Conservation (phyloP, 345 rosid genomes). For the Moricandia moricandioides region DNA sequence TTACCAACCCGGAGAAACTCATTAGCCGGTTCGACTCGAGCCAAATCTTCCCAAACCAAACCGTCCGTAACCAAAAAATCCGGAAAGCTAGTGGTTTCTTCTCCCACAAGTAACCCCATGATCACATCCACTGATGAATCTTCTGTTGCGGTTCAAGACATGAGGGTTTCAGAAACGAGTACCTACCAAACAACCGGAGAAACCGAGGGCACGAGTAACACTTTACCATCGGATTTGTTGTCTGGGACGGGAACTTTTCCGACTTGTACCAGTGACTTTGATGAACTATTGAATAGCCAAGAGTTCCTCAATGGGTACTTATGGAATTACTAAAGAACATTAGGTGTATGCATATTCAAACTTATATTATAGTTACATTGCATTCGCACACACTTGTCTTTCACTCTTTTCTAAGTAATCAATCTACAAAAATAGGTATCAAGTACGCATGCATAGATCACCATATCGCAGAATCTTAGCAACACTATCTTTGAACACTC, state of each 20-base stretch:
- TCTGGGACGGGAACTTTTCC: constrained; percentile 27
- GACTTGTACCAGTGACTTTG: constrained; percentile 20
- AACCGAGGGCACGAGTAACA: constrained; percentile 14
- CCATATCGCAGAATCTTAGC: too few relatives aligned
- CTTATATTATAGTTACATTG: not conserved
- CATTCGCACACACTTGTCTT: too few relatives aligned
- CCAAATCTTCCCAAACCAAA: constrained; percentile 38
- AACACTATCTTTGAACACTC: too few relatives aligned
- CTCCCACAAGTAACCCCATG: constrained; percentile 35
- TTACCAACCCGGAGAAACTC: constrained; percentile 63
- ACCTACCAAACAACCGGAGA: constrained; percentile 25
- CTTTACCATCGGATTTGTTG: constrained; percentile 31
- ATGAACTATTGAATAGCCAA: constrained; percentile 33
- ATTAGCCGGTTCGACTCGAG: constrained; percentile 63
- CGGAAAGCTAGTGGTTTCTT: constrained; percentile 27
- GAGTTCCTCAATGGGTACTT: constrained; percentile 38
- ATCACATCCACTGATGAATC: constrained; percentile 32
- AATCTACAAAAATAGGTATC: too few relatives aligned
- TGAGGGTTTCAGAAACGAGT: constrained; percentile 21
- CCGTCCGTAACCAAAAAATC: constrained; percentile 17
- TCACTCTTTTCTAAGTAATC: too few relatives aligned
- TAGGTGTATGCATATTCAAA: constrained; percentile 3
- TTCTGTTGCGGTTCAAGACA: constrained; percentile 22
- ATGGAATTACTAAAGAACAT: constrained; percentile 24
- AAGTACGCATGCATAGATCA: too few relatives aligned